A percentile compares a stretch with the other conserved stretches of the same genome.
Evolutionary conservation across 106 monocot species (phyloP).

Genomic region (Alisma plantagoaquatica): DNA sequence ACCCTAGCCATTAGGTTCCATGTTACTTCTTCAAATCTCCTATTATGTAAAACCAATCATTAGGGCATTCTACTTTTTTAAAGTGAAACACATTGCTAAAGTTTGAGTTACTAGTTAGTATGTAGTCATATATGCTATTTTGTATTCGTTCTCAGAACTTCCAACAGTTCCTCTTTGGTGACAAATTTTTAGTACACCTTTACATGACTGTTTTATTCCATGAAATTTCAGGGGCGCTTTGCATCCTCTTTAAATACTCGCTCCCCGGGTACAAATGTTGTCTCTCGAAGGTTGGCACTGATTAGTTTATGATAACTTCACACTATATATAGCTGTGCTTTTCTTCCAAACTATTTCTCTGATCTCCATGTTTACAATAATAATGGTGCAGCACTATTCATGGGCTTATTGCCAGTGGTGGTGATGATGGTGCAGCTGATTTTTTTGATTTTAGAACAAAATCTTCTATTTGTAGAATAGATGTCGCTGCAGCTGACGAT

Average conservation of each 20-base stretch:
- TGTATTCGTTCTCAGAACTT: too few species aligned
- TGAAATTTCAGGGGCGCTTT: slow-evolving; percentile 62
- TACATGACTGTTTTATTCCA: too few species aligned
- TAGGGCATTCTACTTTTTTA: too few species aligned
- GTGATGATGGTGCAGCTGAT: slow-evolving; percentile 92
- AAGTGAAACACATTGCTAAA: too few species aligned
- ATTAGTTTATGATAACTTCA: not conserved
- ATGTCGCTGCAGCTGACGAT: slow-evolving; percentile 33
- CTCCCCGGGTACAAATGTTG: slow-evolving; percentile 81
- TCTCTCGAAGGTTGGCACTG: slow-evolving; percentile 60
- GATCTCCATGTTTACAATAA: not conserved
- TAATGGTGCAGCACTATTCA: slow-evolving; percentile 40
- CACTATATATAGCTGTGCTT: not conserved
- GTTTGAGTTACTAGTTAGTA: too few species aligned
- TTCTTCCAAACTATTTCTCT: not conserved
- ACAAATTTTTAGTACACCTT: too few species aligned
- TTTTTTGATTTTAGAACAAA: slow-evolving; percentile 90
- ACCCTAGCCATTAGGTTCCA: too few species aligned
- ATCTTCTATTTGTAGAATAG: slow-evolving; percentile 75
- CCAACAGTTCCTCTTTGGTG: too few species aligned
- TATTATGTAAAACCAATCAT: too few species aligned
- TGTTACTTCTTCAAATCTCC: too few species aligned
- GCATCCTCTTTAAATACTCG: slow-evolving; percentile 62
- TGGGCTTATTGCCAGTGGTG: slow-evolving; percentile 96
- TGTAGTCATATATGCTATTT: too few species aligned